Evolutionary conservation across 352 stramenopile species (phyloP), one percentile per base, ranked within the genome.

Genomic region (Globisporangium middletonii): DNA sequence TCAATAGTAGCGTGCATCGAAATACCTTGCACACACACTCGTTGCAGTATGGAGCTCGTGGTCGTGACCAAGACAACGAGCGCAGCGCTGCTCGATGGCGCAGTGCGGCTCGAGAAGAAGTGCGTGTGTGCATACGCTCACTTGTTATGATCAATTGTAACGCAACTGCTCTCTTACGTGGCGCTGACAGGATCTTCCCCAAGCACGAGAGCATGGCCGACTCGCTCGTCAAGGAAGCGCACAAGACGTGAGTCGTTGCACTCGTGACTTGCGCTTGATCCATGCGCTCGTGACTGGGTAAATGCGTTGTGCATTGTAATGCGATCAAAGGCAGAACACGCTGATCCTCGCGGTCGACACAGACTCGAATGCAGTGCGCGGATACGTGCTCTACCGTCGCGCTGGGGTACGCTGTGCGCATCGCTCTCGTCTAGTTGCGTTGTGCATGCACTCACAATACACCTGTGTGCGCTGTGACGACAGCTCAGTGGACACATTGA

Each of bases 351-450:
- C 73, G 11, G 38, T 83, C 18, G 51, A 53, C 27, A 49, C 30
- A 26, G 51, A 46, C 37, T 35, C 59, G 28, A 52, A n/a, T 11
- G 19, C 19, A 43, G 67, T 81, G 6, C 28, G 53, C 47, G 74
- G 72, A 50, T 80, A 85, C 64, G 50, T 85, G 11, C 68, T 85
- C 16, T 78, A 69, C 47, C 64, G 72, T 26, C 60, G 70, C 41
- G 72, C 63, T 45, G 70, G 68, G 35, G 72, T 82, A 65, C 44
- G 69, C n/a, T 33, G 13, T 47, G 23, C 30, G 12, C 30, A 35
- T 4, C 30, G 30, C 30, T 33, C 55, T 37, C 16, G 16, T 52
- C n/a, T 42, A 42, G 23, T 23, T 23, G 23, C 23, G 23, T 23
- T 38, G 8, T 35, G 55, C 13, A n/a, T 26, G 15, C 8, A 53